Percentiles rank a stretch among this genome's conserved stretches.
Conservation (phyloP, 768 basidiomycete genomes). For the Rhizopogon vinicolor region DNA sequence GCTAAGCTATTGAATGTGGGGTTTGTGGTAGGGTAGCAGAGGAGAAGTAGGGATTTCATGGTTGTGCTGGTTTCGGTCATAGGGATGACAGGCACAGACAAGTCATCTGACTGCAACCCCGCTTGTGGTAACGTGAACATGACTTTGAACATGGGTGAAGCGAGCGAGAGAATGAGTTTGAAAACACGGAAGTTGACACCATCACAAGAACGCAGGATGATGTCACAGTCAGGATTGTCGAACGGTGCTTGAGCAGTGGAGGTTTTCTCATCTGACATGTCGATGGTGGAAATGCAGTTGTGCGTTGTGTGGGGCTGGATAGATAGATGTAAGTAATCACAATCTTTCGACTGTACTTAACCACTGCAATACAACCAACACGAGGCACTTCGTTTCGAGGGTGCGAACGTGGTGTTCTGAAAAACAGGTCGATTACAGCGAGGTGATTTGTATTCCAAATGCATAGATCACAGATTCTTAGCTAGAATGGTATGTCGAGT, state of each 20-base stretch:
- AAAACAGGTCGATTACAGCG: too few species aligned
- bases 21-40: slow-evolving; percentile 31
- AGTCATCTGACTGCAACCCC: slow-evolving; percentile 15
- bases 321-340: too few species aligned
- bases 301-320: neutral
- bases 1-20: slow-evolving; percentile 5
- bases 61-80: slow-evolving; percentile 36
- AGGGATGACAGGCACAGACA: slow-evolving; percentile 28
- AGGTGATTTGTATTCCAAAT: too few species aligned
- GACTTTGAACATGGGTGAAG: slow-evolving; percentile 45
- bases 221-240: slow-evolving; percentile 6
- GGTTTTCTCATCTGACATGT: neutral
- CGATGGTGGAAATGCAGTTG: neutral
- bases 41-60: slow-evolving; percentile 30
- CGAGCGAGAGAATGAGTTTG: slow-evolving; percentile 36
- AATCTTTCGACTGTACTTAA: neutral
- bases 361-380: neutral
- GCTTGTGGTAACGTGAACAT: slow-evolving; percentile 39
- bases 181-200: slow-evolving; percentile 7
- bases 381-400: neutral
- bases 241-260: slow-evolving; percentile 1
- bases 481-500: slow-evolving; percentile 24
- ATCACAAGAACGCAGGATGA: slow-evolving; percentile 10
- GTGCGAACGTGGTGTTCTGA: neutral
- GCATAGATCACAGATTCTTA: too few species aligned